These are phyloP conservation scores for Chrysoporthe cubensis DNA, from an alignment of 2,329 filamentous ascomycete genomes.

Conservation along the genomic window DNA sequence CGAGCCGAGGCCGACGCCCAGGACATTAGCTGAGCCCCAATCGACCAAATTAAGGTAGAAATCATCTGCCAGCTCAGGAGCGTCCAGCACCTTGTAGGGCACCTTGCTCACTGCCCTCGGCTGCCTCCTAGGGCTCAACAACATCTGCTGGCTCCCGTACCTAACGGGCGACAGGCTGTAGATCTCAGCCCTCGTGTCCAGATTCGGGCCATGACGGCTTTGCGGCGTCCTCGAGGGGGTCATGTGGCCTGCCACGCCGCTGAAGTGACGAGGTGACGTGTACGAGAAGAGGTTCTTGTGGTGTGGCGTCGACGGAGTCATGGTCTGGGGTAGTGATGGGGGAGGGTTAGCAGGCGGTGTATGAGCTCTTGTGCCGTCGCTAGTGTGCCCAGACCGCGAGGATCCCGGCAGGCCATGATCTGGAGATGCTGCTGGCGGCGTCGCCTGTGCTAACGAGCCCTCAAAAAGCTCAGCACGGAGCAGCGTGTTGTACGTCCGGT, in stretches of 20 bases:
- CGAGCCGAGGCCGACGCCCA: conserved; percentile 89
- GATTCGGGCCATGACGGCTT: conserved; percentile 82
- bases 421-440: conserved; percentile 65
- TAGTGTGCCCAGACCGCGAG: conserved; percentile 56
- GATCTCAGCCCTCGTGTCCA: conserved; percentile 88
- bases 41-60: conserved; percentile 98
- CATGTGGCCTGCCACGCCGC: conserved; percentile 74
- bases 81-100: conserved; percentile 96
- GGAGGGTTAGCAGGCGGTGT: conserved; percentile 76
- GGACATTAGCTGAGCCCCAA: conserved; percentile 93
- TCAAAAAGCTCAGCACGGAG: conserved; percentile 93
- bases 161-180: conserved; percentile 96
- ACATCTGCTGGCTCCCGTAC: conserved; percentile 89
- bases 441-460: conserved; percentile 80
- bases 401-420: conserved; percentile 56
- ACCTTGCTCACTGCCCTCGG: conserved; percentile 93
- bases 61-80: conserved; percentile 92
- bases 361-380: conserved; percentile 73
- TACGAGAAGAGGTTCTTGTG: conserved; percentile 98
- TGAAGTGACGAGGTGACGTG: conserved; percentile 74
- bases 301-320: conserved; percentile 93
- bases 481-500: conserved; percentile 86
- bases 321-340: conserved; percentile 68
- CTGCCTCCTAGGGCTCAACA: conserved; percentile 86
- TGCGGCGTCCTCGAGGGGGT: conserved; percentile 90